Evolutionary conservation across 805 yeast species (phyloP).

Genomic region (Saccharomycopsis babjevae): DNA sequence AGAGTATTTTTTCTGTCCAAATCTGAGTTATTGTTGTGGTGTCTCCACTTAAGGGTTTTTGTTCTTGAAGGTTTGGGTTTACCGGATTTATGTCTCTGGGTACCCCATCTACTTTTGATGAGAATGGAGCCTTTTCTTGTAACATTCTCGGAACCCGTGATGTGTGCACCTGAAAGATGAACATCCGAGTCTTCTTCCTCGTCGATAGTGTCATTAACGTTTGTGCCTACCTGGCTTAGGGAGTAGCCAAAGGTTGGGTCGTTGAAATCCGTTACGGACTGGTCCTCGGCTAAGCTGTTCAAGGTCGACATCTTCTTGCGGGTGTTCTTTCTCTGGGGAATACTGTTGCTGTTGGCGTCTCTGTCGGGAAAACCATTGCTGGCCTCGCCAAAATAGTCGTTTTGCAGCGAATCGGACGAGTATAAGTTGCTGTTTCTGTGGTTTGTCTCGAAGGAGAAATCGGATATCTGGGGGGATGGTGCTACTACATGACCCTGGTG

Average conservation of each 20-base stretch:
- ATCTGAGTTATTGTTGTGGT: not conserved
- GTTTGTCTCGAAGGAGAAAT: not conserved
- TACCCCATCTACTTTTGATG: constrained; percentile 85
- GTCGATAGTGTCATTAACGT: constrained; percentile 2
- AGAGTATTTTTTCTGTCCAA: constrained; percentile 9
- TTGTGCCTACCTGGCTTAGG: constrained; percentile 13
- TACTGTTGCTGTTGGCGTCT: not conserved
- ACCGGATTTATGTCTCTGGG: constrained; percentile 68
- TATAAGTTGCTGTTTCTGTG: not conserved
- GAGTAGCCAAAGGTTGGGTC: constrained; percentile 1
- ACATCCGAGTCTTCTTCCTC: constrained; percentile 23
- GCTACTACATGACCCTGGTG: not conserved
- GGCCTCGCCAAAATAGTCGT: not conserved
- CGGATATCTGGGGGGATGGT: not conserved
- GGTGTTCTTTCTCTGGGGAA: constrained; percentile 1
- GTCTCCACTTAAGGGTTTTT: constrained; percentile 45
- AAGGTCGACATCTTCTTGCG: not conserved
- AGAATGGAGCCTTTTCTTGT: constrained; percentile 39
- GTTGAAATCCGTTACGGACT: constrained; percentile 4
- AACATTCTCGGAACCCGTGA: not conserved
- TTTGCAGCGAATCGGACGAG: not conserved
- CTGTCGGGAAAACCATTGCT: not conserved
- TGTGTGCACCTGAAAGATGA: constrained; percentile 17
- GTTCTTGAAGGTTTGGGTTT: constrained; percentile 49
- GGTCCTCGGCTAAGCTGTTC: constrained; percentile 8